Evolutionary conservation across 2,329 filamentous ascomycete species (phyloP).

Genomic region (Botrytis medusae): DNA sequence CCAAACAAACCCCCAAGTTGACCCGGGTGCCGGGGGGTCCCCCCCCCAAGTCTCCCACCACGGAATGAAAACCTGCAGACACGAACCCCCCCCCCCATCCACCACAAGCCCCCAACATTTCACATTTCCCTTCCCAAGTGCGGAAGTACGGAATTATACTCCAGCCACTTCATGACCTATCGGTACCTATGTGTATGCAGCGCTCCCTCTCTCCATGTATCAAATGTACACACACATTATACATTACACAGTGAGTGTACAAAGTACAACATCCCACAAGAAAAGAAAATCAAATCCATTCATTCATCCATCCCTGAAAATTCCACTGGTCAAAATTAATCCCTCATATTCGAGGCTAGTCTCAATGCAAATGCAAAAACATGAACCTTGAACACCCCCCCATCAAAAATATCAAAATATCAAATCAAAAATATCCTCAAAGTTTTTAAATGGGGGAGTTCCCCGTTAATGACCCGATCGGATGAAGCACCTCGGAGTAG

Average conservation of each 20-base stretch:
- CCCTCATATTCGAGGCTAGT: slow-evolving; percentile 28
- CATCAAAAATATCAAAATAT: not conserved
- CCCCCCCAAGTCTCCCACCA: no score
- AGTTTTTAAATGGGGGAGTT: not conserved
- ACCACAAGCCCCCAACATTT: not conserved
- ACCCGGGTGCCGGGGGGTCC: not conserved
- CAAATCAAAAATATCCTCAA: not conserved
- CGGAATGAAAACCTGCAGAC: not conserved
- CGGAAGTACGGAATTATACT: not conserved
- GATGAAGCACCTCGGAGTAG: not conserved
- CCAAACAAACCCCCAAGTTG: not conserved
- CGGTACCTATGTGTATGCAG: no score
- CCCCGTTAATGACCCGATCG: not conserved
- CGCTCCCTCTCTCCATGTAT: no score
- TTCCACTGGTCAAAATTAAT: slow-evolving; percentile 35
- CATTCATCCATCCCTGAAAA: not conserved
- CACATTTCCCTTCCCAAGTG: not conserved
- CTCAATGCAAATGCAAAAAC: not conserved
- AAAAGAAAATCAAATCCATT: no score
- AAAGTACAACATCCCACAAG: no score
- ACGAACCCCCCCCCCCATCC: not conserved
- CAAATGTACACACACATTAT: no score
- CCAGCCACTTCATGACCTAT: not conserved
- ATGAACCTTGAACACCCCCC: not conserved
- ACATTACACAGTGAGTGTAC: no score